Conservation (phyloP, 2,329 filamentous ascomycete genomes). For the Raffaelea deltoideospora region DNA sequence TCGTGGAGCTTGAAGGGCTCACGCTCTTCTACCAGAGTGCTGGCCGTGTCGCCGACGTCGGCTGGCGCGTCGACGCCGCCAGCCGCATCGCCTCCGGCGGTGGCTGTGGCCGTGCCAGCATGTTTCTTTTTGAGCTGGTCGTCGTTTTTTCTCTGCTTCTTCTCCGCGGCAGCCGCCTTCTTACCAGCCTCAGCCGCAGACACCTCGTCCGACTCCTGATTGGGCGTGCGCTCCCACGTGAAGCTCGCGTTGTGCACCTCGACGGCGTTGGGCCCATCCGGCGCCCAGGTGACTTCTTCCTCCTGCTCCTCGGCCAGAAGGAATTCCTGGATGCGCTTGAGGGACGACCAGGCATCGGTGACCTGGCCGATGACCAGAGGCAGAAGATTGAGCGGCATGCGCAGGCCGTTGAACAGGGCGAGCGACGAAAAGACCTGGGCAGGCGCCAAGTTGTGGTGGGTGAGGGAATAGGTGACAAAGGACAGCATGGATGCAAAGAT, state of each 20-base stretch:
- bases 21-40: slow-evolving; percentile 39
- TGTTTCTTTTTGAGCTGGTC: not conserved
- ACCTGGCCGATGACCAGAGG: slow-evolving; percentile 80
- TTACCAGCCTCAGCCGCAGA: slow-evolving; percentile 27
- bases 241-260: slow-evolving; percentile 61
- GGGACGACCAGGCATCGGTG: slow-evolving; percentile 74
- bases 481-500: slow-evolving; percentile 92
- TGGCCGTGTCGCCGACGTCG: slow-evolving; percentile 36
- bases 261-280: slow-evolving; percentile 51
- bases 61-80: too few species aligned
- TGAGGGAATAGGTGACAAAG: slow-evolving; percentile 67
- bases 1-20: slow-evolving; percentile 61
- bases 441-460: slow-evolving; percentile 52
- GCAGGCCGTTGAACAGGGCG: slow-evolving; percentile 81
- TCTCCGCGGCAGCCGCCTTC: slow-evolving; percentile 13
- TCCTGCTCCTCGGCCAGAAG: slow-evolving; percentile 70
- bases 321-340: slow-evolving; percentile 79
- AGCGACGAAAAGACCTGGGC: slow-evolving; percentile 83
- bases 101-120: not conserved
- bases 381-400: slow-evolving; percentile 78
- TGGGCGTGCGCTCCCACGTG: slow-evolving; percentile 66
- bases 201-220: slow-evolving; percentile 33
- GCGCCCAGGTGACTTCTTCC: slow-evolving; percentile 46
- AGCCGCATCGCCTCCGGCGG: too few species aligned
- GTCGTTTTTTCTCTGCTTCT: slow-evolving; percentile 17